Evolutionary conservation across 1,284 basidiomycete species (phyloP).

Genomic region (Ganoderma meredithae): DNA sequence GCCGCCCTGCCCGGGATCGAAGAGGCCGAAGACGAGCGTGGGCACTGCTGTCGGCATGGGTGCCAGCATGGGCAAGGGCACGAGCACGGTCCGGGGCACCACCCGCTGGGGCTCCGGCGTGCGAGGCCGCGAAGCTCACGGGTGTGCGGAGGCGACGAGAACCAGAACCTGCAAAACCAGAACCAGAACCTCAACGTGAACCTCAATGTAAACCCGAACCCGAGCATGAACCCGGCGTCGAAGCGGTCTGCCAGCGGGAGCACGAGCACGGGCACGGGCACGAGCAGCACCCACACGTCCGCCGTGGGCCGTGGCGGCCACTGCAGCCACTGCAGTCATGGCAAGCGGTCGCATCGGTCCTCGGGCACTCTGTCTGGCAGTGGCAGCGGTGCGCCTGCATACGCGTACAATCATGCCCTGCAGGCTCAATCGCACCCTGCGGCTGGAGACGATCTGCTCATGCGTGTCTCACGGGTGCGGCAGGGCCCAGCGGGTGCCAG

Average conservation of each 20-base stretch:
- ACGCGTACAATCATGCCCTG: background rate
- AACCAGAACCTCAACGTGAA: background rate
- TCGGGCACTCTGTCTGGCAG: background rate
- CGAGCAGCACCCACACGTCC: background rate
- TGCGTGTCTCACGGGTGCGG: background rate
- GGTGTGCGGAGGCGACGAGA: conserved; percentile 14
- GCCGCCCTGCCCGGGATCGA: conserved; percentile 2
- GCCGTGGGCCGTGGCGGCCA: too few relatives aligned
- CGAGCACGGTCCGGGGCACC: too few relatives aligned
- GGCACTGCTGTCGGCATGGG: background rate
- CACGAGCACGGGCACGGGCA: too few relatives aligned
- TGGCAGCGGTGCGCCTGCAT: conserved; percentile 3
- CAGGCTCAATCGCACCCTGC: background rate
- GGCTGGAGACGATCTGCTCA: background rate
- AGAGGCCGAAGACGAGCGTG: conserved; percentile 5
- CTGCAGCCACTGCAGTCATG: too few relatives aligned
- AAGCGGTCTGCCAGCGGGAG: background rate
- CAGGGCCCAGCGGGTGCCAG: background rate
- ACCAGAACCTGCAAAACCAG: background rate
- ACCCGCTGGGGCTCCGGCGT: background rate
- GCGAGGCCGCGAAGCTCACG: conserved; percentile 3
- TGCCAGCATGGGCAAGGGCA: too few relatives aligned
- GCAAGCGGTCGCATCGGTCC: conserved; percentile 7
- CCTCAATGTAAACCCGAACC: background rate
- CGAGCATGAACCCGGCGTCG: background rate